phyloP scores from a whole-genome alignment of 768 basidiomycete genomes.

The Amanita subjunquillea region DNA sequence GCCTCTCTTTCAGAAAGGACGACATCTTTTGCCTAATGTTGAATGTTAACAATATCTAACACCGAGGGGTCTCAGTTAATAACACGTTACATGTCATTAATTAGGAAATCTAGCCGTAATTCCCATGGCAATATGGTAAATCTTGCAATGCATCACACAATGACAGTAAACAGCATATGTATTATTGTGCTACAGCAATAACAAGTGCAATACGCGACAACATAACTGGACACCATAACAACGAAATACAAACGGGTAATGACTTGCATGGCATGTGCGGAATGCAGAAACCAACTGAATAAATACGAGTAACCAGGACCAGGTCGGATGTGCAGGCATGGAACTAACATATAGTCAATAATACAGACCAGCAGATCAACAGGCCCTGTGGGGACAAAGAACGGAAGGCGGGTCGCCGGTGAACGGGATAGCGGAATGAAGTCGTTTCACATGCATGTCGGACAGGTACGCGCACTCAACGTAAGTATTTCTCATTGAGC shows the following conservation, averaged over 20 bases:
- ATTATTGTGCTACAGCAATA: background rate
- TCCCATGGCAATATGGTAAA: no score
- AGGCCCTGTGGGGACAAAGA: background rate
- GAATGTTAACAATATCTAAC: no score
- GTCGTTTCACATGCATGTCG: background rate
- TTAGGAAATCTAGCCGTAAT: no score
- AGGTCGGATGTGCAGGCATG: background rate
- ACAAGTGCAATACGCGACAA: background rate
- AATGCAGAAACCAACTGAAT: no score
- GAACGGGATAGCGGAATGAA: background rate
- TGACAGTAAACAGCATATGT: no score
- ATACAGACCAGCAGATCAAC: background rate
- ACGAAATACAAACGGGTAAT: background rate
- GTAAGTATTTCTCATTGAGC: conserved; percentile 76
- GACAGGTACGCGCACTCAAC: conserved; percentile 13
- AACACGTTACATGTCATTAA: no score
- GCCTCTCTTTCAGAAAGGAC: no score
- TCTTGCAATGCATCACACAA: no score
- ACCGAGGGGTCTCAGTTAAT: no score
- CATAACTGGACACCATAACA: no score
- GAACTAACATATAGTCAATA: background rate
- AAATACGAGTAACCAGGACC: background rate
- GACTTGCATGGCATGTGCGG: background rate
- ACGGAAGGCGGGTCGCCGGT: background rate
- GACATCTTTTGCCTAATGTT: no score